These are phyloP conservation scores for Collybia nuda DNA, from an alignment of 768 basidiomycete genomes.

Conservation along the genomic window DNA sequence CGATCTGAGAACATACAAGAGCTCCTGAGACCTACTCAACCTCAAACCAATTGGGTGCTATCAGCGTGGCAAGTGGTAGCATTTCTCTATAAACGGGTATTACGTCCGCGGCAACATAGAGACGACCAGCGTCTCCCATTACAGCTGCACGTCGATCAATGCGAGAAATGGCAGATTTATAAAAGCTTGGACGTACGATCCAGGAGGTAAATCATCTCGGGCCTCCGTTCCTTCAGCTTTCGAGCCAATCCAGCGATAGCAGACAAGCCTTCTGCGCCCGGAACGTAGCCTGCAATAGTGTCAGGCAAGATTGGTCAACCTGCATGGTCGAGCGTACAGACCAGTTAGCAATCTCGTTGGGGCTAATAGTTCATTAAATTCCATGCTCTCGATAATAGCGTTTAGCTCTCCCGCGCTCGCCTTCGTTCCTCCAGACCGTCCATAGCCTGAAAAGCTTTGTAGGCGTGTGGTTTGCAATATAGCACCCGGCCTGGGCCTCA, in stretches of 20 bases:
- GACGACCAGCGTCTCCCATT: conserved; percentile 84
- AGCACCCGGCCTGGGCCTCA: neutral
- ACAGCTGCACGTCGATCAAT: conserved; percentile 58
- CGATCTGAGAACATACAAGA: conserved; percentile 14
- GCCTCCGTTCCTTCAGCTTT: conserved; percentile 56
- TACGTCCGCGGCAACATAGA: conserved; percentile 88
- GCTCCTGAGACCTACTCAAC: conserved; percentile 68
- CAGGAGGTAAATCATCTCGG: conserved; percentile 77
- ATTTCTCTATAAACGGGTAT: conserved; percentile 83
- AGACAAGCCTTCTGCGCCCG: conserved; percentile 74
- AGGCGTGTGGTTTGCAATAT: neutral
- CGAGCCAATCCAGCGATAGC: conserved; percentile 63
- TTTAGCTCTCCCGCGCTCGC: conserved; percentile 77
- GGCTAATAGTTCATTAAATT: conserved; percentile 70
- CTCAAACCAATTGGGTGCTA: conserved; percentile 98
- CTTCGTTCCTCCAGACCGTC: conserved; percentile 75
- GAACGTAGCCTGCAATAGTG: conserved; percentile 74
- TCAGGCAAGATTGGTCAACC: neutral
- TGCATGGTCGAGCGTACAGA: conserved; percentile 20
- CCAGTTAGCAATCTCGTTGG: conserved; percentile 82
- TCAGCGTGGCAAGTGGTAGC: conserved; percentile 84
- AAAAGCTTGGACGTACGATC: conserved; percentile 66
- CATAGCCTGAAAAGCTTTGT: conserved; percentile 62
- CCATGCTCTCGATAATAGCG: conserved; percentile 71
- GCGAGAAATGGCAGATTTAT: neutral